Conservation (phyloP, 1,284 basidiomycete species). For the Ganoderma lucidum region DNA sequence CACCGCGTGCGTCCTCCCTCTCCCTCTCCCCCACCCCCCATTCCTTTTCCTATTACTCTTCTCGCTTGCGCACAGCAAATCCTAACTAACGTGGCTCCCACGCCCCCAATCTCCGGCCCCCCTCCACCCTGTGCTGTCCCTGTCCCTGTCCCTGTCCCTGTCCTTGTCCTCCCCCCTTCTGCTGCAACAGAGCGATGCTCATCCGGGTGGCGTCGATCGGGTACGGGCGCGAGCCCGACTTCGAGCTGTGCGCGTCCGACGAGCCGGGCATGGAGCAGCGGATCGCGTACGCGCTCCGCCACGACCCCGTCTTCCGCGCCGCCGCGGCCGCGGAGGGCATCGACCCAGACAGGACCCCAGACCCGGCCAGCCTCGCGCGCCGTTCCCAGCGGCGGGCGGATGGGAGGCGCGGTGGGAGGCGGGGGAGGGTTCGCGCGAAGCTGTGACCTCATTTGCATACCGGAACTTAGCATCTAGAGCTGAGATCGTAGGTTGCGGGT, state of each 20-base stretch:
- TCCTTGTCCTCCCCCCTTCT: background rate
- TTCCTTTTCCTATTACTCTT: background rate
- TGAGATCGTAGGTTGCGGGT: background rate
- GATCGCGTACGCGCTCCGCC: slow-evolving; percentile 65
- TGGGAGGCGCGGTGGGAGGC: slow-evolving; percentile 21
- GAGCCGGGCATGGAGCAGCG: slow-evolving; percentile 62
- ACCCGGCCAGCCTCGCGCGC: slow-evolving; percentile 27
- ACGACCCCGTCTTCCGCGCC: slow-evolving; percentile 54
- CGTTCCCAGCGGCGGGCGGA: slow-evolving; percentile 14
- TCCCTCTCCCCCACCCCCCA: slow-evolving; percentile 52
- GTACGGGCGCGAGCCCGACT: slow-evolving; percentile 69
- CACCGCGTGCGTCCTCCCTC: slow-evolving; percentile 64
- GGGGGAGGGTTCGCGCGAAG: slow-evolving; percentile 22
- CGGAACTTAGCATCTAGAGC: background rate
- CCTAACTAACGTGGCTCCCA: slow-evolving; percentile 5
- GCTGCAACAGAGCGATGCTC: slow-evolving; percentile 66
- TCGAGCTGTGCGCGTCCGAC: slow-evolving; percentile 64
- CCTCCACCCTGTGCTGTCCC: background rate
- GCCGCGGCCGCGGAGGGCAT: slow-evolving; percentile 61
- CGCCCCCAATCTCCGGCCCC: slow-evolving; percentile 3
- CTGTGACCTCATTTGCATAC: slow-evolving; percentile 10
- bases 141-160: background rate
- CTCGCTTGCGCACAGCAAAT: background rate
- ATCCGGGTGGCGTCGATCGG: slow-evolving; percentile 74
- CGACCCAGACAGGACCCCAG: slow-evolving; percentile 37